Conservation (phyloP, 73 alveolate species). For the Uronychia setigera region DNA sequence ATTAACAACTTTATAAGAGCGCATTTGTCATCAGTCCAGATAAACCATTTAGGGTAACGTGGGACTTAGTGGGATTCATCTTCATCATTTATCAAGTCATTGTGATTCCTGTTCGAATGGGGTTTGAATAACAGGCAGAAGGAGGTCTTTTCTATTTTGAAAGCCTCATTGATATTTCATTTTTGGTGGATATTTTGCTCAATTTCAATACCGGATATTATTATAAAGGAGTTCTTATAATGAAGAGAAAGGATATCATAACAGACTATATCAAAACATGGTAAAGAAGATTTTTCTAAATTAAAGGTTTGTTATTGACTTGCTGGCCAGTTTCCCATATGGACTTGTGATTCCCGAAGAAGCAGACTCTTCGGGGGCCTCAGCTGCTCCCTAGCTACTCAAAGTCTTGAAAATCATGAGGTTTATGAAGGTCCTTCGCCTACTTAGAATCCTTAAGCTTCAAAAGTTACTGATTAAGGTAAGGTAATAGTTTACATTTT, state of each 20-base stretch:
- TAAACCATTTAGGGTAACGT: constrained; percentile 10
- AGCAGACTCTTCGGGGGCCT: neutral
- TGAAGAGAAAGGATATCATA: constrained; percentile 54
- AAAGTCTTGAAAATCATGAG: constrained; percentile 68
- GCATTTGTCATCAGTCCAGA: constrained; percentile 35
- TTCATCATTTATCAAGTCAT: constrained; percentile 37
- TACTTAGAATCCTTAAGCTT: constrained; percentile 72
- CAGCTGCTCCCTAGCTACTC: constrained; percentile 61
- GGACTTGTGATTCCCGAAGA: constrained; percentile 12
- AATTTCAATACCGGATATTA: constrained; percentile 67
- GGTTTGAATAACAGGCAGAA: constrained; percentile 32
- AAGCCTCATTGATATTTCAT: constrained; percentile 19
- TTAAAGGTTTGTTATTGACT: constrained; percentile 62
- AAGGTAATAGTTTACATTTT: neutral
- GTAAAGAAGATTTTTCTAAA: constrained; percentile 30
- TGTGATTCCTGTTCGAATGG: constrained; percentile 31
- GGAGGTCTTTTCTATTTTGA: neutral
- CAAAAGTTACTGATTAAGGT: constrained; percentile 55
- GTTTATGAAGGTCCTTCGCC: constrained; percentile 58
- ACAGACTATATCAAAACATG: constrained; percentile 54
- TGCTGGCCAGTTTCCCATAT: constrained; percentile 65
- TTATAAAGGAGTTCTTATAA: constrained; percentile 56
- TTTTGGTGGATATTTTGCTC: constrained; percentile 36
- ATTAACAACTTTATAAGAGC: neutral
- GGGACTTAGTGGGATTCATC: constrained; percentile 45